Evolutionary conservation across 2,329 filamentous ascomycete genomes (phyloP), one percentile per base, ranked within the genome.

Genomic region (Alternaria sp.): DNA sequence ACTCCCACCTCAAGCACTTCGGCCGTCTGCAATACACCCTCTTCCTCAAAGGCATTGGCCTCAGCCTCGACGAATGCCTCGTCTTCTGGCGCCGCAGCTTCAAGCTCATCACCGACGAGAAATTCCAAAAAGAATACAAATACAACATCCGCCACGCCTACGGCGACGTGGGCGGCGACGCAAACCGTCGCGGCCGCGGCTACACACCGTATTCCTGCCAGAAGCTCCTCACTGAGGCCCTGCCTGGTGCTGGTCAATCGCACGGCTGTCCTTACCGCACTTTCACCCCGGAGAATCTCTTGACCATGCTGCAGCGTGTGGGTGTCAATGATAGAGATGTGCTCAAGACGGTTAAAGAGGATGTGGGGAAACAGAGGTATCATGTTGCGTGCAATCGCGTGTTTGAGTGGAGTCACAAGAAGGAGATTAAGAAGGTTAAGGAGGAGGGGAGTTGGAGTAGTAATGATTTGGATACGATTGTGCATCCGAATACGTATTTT

Each of bases 241-340:
- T 93, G 0, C 94, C 95, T 0, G 92, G 93, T 0, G 88, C 92
- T 0, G 94, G 94, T 3, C 94, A 99, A 81, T 87, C 90, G 0
- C 95, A 99, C 78, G 96, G 96, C n/a, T 99, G 96, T 77, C 96
- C 96, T 0, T 99, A 98, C 79, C 86, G 96, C 28, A 95, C 97
- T 77, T 98, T 97, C 78, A 91, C 89, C 63, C 81, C 91, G 53
- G 96, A 99, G 66, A 99, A 98, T 72, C 85, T 99, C 43, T 88
- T 90, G 25, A 80, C 87, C 0, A 81, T 98, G 68, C 84, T 97
- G 46, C 91, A 96, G 76, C 84, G 86, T 15, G 91, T 92, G 50
- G 96, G 95, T 1, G 89, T 99, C 0, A 88, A 85, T 30, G 95
- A 98, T 76, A 85, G 89, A 46, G 88, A 90, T 1, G 88, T 97